These are phyloP conservation scores for Hibiscus tridactylites DNA, from an alignment of 345 rosid species.

Conservation along the genomic window DNA sequence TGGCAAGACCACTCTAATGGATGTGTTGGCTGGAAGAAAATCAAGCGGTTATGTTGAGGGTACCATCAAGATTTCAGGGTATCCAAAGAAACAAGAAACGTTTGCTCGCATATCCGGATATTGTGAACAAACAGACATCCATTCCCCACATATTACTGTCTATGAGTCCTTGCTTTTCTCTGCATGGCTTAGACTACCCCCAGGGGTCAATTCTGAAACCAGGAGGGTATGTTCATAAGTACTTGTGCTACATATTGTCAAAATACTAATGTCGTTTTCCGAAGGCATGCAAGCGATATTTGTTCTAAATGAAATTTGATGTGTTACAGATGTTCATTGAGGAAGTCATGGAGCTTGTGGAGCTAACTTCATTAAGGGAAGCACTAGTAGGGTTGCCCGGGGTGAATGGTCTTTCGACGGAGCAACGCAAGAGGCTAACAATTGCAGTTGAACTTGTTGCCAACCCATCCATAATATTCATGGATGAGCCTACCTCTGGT, in stretches of 20 bases:
- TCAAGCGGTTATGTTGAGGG: slow-evolving; percentile 61
- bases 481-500: slow-evolving; percentile 75
- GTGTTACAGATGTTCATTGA: slow-evolving; percentile 50
- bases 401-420: slow-evolving; percentile 49
- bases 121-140: slow-evolving; percentile 68
- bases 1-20: slow-evolving; percentile 72
- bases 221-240: slow-evolving; percentile 37
- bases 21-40: slow-evolving; percentile 69
- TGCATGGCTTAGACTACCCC: slow-evolving; percentile 56
- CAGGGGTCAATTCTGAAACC: slow-evolving; percentile 48
- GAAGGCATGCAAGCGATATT: background rate
- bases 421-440: slow-evolving; percentile 62
- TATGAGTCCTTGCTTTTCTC: slow-evolving; percentile 54
- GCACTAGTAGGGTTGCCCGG: slow-evolving; percentile 64
- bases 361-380: slow-evolving; percentile 40
- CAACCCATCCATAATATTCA: slow-evolving; percentile 64
- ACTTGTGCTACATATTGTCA: background rate
- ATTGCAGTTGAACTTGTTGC: slow-evolving; percentile 65
- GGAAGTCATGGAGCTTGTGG: slow-evolving; percentile 72
- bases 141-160: slow-evolving; percentile 62
- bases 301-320: slow-evolving; percentile 4
- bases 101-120: slow-evolving; percentile 66
- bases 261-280: background rate
- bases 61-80: slow-evolving; percentile 45
- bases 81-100: slow-evolving; percentile 61